These are phyloP conservation scores for Aspergillus brasiliensis DNA, from an alignment of 2,329 filamentous ascomycete species.

Conservation along the genomic window DNA sequence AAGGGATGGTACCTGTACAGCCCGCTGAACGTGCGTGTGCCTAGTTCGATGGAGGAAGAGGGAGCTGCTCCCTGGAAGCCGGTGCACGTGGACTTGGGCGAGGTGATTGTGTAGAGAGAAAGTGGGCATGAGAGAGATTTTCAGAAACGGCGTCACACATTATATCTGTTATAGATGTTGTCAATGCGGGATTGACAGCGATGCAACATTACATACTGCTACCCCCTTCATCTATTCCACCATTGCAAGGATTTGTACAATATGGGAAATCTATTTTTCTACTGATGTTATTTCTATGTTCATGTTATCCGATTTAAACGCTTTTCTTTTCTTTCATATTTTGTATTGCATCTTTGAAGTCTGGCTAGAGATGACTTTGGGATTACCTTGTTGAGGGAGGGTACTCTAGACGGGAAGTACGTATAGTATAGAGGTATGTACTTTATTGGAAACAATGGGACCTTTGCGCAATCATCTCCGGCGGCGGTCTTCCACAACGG, in stretches of 20 bases:
- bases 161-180: conserved; percentile 16
- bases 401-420: conserved; percentile 7
- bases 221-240: conserved; percentile 31
- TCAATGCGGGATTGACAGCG: conserved; percentile 13
- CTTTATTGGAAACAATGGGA: conserved; percentile 20
- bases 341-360: conserved; percentile 1
- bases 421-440: conserved; percentile 25
- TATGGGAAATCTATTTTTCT: conserved; percentile 41
- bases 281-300: conserved; percentile 33
- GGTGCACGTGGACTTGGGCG: conserved; percentile 69
- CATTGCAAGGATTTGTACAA: conserved; percentile 40
- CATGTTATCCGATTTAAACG: conserved; percentile 18
- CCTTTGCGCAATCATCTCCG: background rate
- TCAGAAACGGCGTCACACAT: conserved; percentile 16
- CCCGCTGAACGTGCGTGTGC: conserved; percentile 67
- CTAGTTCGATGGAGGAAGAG: conserved; percentile 68
- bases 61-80: conserved; percentile 66
- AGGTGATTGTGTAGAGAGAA: conserved; percentile 59
- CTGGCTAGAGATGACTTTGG: conserved; percentile 14
- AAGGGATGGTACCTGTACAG: conserved; percentile 97
- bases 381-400: background rate
- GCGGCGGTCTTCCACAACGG: background rate
- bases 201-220: conserved; percentile 25
- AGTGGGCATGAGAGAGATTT: conserved; percentile 11
- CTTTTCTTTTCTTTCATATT: conserved; percentile 19